phyloP scores from a whole-genome alignment of 306 rosid species.

The Prunus dulcis region DNA sequence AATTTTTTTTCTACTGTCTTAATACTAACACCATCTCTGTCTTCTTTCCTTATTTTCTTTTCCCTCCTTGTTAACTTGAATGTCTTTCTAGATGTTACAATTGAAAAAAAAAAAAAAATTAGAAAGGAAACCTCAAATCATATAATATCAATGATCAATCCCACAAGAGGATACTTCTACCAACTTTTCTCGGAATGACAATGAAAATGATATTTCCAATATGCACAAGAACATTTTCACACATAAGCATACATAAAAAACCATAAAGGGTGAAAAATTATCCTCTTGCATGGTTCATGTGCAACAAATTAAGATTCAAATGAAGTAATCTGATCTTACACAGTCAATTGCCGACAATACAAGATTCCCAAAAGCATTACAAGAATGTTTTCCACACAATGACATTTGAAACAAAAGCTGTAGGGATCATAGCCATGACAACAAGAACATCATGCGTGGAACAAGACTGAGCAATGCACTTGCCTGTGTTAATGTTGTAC shows the following conservation, averaged over 20 bases:
- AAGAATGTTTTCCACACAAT: background rate
- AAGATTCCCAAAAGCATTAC: background rate
- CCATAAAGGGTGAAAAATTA: background rate
- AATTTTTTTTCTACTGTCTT: background rate
- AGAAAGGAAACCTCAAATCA: background rate
- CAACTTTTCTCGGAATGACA: background rate
- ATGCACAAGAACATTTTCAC: background rate
- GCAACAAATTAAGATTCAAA: background rate
- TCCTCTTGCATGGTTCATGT: background rate
- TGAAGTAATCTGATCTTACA: background rate
- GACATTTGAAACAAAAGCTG: background rate
- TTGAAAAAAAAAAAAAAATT: too few species aligned
- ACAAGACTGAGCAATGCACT: constrained; percentile 17
- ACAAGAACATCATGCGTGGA: background rate
- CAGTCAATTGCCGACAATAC: background rate
- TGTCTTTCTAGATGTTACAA: background rate
- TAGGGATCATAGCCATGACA: background rate
- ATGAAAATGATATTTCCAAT: too few species aligned
- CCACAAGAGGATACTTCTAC: background rate
- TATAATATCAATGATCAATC: background rate
- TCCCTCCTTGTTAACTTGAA: background rate
- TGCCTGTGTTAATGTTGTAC: constrained; percentile 75
- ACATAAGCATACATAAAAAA: background rate
- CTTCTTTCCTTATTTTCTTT: background rate
- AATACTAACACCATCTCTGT: background rate